Evolutionary conservation across 805 yeast species (phyloP).

Genomic region (Candida schatavii): DNA sequence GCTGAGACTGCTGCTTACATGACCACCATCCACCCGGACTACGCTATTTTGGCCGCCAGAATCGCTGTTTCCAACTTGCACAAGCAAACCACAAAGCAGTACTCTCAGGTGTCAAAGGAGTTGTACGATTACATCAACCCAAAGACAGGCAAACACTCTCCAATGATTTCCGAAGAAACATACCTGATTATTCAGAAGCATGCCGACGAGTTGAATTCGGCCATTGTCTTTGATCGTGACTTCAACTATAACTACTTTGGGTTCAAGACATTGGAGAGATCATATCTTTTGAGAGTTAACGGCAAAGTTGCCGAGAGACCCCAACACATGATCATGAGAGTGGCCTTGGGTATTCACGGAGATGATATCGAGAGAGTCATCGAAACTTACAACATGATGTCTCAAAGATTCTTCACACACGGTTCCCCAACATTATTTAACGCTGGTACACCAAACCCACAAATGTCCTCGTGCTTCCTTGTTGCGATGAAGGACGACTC

Average conservation of each 20-base stretch:
- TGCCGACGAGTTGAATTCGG: slow-evolving; percentile 43
- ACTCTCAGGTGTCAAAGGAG: slow-evolving; percentile 71
- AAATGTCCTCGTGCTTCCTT: slow-evolving; percentile 61
- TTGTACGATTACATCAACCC: slow-evolving; percentile 81
- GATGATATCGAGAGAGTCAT: slow-evolving; percentile 49
- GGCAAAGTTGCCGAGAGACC: slow-evolving; percentile 62
- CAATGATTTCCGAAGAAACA: slow-evolving; percentile 43
- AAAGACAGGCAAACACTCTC: slow-evolving; percentile 58
- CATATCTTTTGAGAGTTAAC: slow-evolving; percentile 51
- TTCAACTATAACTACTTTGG: slow-evolving; percentile 59
- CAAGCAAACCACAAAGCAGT: slow-evolving; percentile 87
- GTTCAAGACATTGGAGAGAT: slow-evolving; percentile 59
- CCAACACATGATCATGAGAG: slow-evolving; percentile 61
- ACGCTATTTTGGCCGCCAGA: slow-evolving; percentile 92
- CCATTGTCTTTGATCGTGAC: slow-evolving; percentile 48
- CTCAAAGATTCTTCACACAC: slow-evolving; percentile 56
- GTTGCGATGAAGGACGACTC: slow-evolving; percentile 65
- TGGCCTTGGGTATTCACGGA: slow-evolving; percentile 60
- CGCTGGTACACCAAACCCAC: slow-evolving; percentile 60
- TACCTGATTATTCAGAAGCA: slow-evolving; percentile 35
- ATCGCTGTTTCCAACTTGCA: slow-evolving; percentile 92
- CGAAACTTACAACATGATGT: slow-evolving; percentile 59
- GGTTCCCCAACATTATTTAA: slow-evolving; percentile 63
- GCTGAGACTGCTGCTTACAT: slow-evolving; percentile 97
- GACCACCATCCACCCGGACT: slow-evolving; percentile 98